These are phyloP conservation scores for Magnaporthiopsis incrustans DNA, from an alignment of 2,329 filamentous ascomycete genomes.

Conservation along the genomic window DNA sequence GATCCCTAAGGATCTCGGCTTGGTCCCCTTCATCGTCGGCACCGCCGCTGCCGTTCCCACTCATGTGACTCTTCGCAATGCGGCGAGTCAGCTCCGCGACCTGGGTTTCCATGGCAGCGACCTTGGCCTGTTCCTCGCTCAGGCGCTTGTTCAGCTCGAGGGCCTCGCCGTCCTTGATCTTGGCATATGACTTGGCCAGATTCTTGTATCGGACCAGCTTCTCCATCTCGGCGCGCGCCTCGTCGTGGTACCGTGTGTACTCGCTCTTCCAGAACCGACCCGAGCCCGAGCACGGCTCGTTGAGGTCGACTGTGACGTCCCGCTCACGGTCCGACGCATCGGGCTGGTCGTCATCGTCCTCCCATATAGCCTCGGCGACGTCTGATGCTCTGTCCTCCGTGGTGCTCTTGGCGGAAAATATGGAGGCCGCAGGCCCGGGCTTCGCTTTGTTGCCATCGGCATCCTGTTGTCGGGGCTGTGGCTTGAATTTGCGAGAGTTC, in stretches of 20 bases:
- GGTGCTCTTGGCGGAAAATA: constrained; percentile 8
- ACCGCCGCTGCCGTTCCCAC: constrained; percentile 17
- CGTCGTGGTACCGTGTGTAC: constrained; percentile 65
- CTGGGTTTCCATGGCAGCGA: constrained; percentile 54
- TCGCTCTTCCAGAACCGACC: constrained; percentile 75
- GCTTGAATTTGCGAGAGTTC: constrained; percentile 26
- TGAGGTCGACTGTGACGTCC: constrained; percentile 62
- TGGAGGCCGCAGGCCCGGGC: not conserved
- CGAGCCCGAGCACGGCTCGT: constrained; percentile 66
- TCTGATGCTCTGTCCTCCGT: constrained; percentile 1
- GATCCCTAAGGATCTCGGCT: constrained; percentile 40
- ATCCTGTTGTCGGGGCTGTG: not conserved
- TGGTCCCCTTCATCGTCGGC: constrained; percentile 29
- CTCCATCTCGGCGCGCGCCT: constrained; percentile 66
- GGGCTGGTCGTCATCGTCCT: constrained; percentile 14
- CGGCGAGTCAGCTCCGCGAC: constrained; percentile 53
- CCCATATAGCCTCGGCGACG: constrained; percentile 31
- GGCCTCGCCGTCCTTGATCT: constrained; percentile 67
- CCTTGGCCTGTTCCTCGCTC: constrained; percentile 58
- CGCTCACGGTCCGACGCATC: constrained; percentile 28
- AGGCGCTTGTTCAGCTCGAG: constrained; percentile 57
- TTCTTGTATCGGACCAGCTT: constrained; percentile 74
- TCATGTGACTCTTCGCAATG: constrained; percentile 32
- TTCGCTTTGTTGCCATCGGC: not conserved
- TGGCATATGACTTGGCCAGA: constrained; percentile 69